These are phyloP conservation scores for Colletotrichum nymphaeae DNA, from an alignment of 2,329 filamentous ascomycete genomes.

Conservation along the genomic window DNA sequence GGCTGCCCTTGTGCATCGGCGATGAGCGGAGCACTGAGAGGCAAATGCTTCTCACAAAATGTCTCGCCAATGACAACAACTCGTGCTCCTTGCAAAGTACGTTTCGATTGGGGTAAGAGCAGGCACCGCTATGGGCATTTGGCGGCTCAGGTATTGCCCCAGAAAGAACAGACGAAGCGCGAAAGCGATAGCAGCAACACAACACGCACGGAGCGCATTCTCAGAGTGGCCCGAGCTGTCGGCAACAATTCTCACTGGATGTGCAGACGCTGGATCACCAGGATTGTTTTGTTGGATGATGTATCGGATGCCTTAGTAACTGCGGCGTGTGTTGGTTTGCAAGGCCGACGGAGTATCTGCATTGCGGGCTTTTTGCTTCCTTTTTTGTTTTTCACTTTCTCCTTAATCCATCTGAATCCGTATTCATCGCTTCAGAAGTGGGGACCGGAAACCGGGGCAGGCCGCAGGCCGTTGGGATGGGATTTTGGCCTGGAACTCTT, in stretches of 20 bases:
- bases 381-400: not conserved
- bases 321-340: no score
- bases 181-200: not conserved
- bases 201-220: not conserved
- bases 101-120: constrained; percentile 32
- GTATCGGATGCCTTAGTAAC: no score
- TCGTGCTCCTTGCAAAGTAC: constrained; percentile 2
- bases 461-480: not conserved
- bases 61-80: not conserved
- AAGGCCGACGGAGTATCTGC: no score
- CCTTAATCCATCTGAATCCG: not conserved
- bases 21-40: constrained; percentile 10
- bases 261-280: not conserved
- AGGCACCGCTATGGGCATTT: constrained; percentile 19
- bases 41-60: not conserved
- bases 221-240: constrained; percentile 9
- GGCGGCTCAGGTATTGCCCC: constrained; percentile 13
- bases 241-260: constrained; percentile 4
- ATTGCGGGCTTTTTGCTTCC: not conserved
- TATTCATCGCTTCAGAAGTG: not conserved
- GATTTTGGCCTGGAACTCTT: not conserved
- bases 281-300: not conserved
- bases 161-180: not conserved
- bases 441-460: not conserved
- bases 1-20: constrained; percentile 4